Conservation (phyloP, 441 rosid genomes). For the Adansonia madagascariensis region DNA sequence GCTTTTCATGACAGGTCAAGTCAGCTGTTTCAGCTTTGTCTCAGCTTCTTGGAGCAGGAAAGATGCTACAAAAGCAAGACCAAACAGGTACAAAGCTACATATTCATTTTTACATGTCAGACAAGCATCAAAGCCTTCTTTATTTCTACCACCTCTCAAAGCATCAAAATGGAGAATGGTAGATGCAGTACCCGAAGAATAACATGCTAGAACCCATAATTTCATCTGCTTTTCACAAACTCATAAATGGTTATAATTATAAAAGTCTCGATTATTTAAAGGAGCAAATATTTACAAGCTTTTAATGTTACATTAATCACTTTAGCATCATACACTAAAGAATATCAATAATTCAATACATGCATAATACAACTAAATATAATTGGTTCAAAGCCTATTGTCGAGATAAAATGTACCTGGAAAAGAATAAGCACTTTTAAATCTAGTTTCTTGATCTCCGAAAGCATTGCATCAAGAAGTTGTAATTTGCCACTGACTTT, state of each 20-base stretch:
- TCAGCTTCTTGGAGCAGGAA: constrained; percentile 13
- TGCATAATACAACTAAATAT: not conserved
- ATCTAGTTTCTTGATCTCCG: constrained; percentile 56
- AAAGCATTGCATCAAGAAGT: constrained; percentile 77
- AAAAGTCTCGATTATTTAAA: no score
- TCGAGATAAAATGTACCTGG: constrained; percentile 55
- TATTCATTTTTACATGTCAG: not conserved
- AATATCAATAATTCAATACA: constrained; percentile 9
- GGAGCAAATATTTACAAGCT: not conserved
- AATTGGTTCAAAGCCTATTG: not conserved
- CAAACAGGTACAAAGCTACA: not conserved
- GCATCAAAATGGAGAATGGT: not conserved
- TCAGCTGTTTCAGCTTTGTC: constrained; percentile 10
- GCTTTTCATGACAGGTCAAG: not conserved
- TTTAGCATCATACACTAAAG: not conserved
- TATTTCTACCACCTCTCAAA: not conserved
- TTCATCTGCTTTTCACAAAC: constrained; percentile 14
- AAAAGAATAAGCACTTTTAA: constrained; percentile 77
- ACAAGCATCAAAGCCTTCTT: not conserved
- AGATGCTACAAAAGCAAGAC: constrained; percentile 6
- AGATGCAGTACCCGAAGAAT: not conserved
- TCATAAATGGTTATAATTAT: not conserved
- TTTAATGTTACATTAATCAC: not conserved
- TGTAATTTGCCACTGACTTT: constrained; percentile 90
- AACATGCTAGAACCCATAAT: constrained; percentile 12